phyloP scores from a whole-genome alignment of 2,329 filamentous ascomycete species.

The Pseudogymnoascus sp. region DNA sequence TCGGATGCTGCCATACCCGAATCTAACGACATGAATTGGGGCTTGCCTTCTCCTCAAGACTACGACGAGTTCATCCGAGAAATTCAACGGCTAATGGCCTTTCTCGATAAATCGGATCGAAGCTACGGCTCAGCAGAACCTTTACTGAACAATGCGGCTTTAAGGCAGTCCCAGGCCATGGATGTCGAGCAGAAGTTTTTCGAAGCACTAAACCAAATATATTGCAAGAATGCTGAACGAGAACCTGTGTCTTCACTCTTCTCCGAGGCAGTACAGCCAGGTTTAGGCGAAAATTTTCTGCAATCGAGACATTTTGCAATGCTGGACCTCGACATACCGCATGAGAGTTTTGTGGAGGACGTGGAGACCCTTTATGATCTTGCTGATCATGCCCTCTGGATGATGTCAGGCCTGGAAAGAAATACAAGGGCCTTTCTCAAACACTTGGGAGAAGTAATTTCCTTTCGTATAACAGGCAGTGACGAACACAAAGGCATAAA shows the following conservation, averaged over 20 bases:
- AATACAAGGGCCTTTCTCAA: slow-evolving; percentile 25
- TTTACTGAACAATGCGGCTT: slow-evolving; percentile 30
- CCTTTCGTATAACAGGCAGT: slow-evolving; percentile 37
- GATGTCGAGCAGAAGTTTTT: slow-evolving; percentile 23
- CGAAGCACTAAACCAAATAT: not conserved
- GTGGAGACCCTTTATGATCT: slow-evolving; percentile 29
- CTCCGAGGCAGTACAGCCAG: slow-evolving; percentile 8
- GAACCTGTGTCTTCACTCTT: slow-evolving; percentile 5
- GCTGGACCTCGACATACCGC: slow-evolving; percentile 24
- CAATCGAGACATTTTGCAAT: slow-evolving; percentile 25
- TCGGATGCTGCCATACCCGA: slow-evolving; percentile 13
- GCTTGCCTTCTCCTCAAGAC: slow-evolving; percentile 12
- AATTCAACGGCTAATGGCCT: slow-evolving; percentile 55
- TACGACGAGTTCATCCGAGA: slow-evolving; percentile 43
- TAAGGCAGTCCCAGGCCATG: slow-evolving; percentile 18
- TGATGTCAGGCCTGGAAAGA: slow-evolving; percentile 17
- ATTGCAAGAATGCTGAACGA: slow-evolving; percentile 10
- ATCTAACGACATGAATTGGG: slow-evolving; percentile 11
- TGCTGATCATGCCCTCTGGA: slow-evolving; percentile 28
- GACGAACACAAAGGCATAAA: slow-evolving; percentile 39
- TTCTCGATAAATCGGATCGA: slow-evolving; percentile 53
- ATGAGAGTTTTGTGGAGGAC: slow-evolving; percentile 17
- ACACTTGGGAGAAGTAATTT: slow-evolving; percentile 41
- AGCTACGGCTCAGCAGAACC: slow-evolving; percentile 50
- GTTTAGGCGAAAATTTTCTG: not conserved